These are phyloP conservation scores for Sarocladium kiliense DNA, from an alignment of 2,329 filamentous ascomycete species.

Conservation along the genomic window DNA sequence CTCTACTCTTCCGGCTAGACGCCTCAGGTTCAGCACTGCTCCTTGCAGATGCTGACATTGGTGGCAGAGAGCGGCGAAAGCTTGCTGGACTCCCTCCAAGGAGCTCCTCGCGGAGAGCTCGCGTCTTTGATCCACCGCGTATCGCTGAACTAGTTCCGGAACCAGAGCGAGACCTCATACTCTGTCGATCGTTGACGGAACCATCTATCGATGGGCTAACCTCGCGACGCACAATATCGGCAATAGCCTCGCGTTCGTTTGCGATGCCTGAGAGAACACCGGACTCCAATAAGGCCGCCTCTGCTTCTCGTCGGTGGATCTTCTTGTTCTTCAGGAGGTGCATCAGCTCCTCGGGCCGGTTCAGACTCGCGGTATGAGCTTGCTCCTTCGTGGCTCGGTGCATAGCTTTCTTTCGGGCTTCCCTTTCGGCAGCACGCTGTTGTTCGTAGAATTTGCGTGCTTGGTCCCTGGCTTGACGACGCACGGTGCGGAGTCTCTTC, in stretches of 20 bases:
- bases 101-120: constrained; percentile 29
- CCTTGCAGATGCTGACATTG: constrained; percentile 22
- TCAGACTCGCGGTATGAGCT: constrained; percentile 18
- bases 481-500: constrained; percentile 43
- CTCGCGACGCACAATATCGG: constrained; percentile 28
- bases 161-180: neutral
- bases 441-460: constrained; percentile 38
- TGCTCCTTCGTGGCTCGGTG: constrained; percentile 11
- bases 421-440: constrained; percentile 15
- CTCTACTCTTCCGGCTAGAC: constrained; percentile 26
- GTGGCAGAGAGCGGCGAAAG: constrained; percentile 36
- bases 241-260: constrained; percentile 30
- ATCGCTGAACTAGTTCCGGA: neutral
- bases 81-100: constrained; percentile 21
- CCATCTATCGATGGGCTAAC: constrained; percentile 14
- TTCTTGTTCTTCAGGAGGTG: constrained; percentile 26
- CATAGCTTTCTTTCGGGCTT: constrained; percentile 17
- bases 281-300: constrained; percentile 34
- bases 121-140: constrained; percentile 27
- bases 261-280: constrained; percentile 35
- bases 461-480: constrained; percentile 46
- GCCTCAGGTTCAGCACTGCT: constrained; percentile 20
- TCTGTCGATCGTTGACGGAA: neutral
- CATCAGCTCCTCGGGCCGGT: constrained; percentile 27
- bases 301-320: constrained; percentile 23